A percentile compares a stretch with the other conserved stretches of the same genome.
Evolutionary conservation across 306 rosid genomes (phyloP).

Genomic region (Pyrus communis): DNA sequence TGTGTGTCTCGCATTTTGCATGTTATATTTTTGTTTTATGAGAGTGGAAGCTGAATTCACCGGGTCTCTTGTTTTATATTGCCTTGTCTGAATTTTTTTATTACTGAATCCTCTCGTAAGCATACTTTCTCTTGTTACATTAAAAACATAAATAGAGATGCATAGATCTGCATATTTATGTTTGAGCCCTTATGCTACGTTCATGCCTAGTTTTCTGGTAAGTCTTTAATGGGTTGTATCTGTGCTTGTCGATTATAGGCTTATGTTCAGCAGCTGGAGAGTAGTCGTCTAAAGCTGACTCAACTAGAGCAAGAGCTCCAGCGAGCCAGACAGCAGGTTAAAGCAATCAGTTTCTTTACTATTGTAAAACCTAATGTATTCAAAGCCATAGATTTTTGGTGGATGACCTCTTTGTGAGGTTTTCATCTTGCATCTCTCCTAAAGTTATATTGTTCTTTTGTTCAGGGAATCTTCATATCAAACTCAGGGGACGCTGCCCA

Average conservation of each 20-base stretch:
- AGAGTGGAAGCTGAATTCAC: not conserved
- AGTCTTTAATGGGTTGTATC: not conserved
- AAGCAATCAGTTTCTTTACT: constrained; percentile 4
- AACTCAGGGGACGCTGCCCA: constrained; percentile 82
- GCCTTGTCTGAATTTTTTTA: not conserved
- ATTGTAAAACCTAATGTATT: not conserved
- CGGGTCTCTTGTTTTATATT: not conserved
- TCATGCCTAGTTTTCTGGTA: not conserved
- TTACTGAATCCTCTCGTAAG: not conserved
- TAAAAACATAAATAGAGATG: not conserved
- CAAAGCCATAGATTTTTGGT: not conserved
- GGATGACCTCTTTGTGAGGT: not conserved
- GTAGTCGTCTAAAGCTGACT: constrained; percentile 91
- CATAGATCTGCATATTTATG: not conserved
- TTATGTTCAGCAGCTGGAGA: constrained; percentile 92
- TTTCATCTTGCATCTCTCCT: not conserved
- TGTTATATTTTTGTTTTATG: not conserved
- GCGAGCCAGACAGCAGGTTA: constrained; percentile 95
- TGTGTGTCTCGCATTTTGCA: not conserved
- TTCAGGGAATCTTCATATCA: constrained; percentile 88
- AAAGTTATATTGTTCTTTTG: not conserved
- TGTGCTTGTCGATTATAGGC: constrained; percentile 42
- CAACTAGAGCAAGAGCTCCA: constrained; percentile 99
- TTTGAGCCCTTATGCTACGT: not conserved
- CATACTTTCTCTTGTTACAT: not conserved